Conservation (phyloP, 2,329 filamentous ascomycete species). For the Fusarium drepaniforme region DNA sequence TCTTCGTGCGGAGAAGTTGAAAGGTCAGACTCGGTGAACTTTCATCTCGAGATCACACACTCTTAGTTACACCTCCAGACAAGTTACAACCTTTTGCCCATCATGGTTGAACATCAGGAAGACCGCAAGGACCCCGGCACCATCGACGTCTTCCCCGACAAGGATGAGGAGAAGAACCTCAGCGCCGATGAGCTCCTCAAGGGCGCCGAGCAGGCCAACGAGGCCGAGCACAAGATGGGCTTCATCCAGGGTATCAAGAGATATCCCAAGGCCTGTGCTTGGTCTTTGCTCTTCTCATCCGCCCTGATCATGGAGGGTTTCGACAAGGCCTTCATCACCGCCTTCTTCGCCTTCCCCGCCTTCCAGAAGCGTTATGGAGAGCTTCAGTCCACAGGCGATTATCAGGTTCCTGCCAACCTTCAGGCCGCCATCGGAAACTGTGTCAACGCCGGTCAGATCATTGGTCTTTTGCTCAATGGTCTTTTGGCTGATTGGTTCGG, state of each 20-base stretch:
- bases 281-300: slow-evolving; percentile 53
- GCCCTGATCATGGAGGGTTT: slow-evolving; percentile 56
- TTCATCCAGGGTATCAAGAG: slow-evolving; percentile 52
- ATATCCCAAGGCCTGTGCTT: slow-evolving; percentile 52
- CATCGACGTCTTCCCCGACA: slow-evolving; percentile 8
- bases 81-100: not conserved
- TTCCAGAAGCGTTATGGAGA: slow-evolving; percentile 54
- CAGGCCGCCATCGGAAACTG: slow-evolving; percentile 63
- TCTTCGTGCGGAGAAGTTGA: not conserved
- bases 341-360: slow-evolving; percentile 54
- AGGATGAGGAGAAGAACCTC: slow-evolving; percentile 26
- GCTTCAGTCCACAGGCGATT: slow-evolving; percentile 48
- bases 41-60: not conserved
- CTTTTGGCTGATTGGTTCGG: slow-evolving; percentile 58
- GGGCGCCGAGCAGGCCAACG: slow-evolving; percentile 30
- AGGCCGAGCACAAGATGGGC: slow-evolving; percentile 47
- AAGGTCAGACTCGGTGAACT: not conserved
- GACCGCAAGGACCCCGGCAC: slow-evolving; percentile 24
- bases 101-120: slow-evolving; percentile 32
- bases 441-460: slow-evolving; percentile 59
- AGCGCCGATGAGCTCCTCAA: slow-evolving; percentile 26
- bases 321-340: slow-evolving; percentile 53
- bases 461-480: slow-evolving; percentile 63
- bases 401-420: slow-evolving; percentile 61
- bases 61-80: not conserved